Percentiles rank a stretch among this genome's conserved stretches.
Conservation (phyloP, 2,329 filamentous ascomycete genomes). For the Penicillium crustosum region DNA sequence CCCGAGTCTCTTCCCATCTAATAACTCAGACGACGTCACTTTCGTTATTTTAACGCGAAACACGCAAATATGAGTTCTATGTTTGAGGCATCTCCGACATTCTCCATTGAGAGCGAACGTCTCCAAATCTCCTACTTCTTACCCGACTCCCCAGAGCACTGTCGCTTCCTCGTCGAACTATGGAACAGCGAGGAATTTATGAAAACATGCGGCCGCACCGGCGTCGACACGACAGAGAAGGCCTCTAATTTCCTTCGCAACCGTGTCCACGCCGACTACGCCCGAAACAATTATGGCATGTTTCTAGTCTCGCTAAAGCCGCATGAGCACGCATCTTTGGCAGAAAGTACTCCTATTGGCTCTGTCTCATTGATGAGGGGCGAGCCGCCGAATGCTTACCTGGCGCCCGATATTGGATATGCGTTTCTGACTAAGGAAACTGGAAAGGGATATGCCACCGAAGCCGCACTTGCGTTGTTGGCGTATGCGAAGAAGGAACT, state of each 20-base stretch:
- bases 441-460: constrained; percentile 3
- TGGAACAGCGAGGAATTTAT: constrained; percentile 5
- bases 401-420: not conserved
- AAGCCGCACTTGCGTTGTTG: not conserved
- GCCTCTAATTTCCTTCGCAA: constrained; percentile 1
- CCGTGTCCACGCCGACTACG: constrained; percentile 1
- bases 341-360: not conserved
- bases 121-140: constrained; percentile 2
- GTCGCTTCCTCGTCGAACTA: not conserved
- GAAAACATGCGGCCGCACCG: not conserved
- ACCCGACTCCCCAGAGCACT: not conserved
- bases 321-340: not conserved
- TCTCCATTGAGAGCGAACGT: not conserved
- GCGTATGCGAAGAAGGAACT: not conserved
- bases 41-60: not conserved
- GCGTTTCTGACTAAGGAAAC: not conserved
- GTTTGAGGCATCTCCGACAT: constrained; percentile 1
- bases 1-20: not conserved
- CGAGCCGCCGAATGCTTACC: not conserved
- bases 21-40: not conserved
- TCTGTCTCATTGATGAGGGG: not conserved
- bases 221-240: not conserved
- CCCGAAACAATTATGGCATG: not conserved
- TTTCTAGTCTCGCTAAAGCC: not conserved
- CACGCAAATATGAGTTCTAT: not conserved